Evolutionary conservation across 2,329 filamentous ascomycete species (phyloP).

Genomic region (Trichophyton rubrum): DNA sequence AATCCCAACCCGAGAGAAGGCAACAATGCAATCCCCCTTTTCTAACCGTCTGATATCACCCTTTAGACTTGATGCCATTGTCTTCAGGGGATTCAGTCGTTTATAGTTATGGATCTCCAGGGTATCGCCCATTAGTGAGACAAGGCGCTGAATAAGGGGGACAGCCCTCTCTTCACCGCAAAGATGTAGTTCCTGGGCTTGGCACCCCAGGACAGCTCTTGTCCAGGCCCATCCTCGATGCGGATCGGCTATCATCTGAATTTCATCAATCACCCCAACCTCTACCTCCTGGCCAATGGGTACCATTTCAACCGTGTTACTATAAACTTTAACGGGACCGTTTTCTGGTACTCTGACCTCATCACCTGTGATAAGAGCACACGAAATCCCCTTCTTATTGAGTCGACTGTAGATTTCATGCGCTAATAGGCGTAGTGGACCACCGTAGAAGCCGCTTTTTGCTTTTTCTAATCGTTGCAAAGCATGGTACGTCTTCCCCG

Average conservation of each 20-base stretch:
- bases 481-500: conserved; percentile 93
- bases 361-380: conserved; percentile 79
- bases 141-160: conserved; percentile 63
- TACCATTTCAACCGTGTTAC: conserved; percentile 92
- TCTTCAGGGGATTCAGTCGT: conserved; percentile 63
- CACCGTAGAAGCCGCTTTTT: conserved; percentile 72
- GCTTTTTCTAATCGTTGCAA: conserved; percentile 70
- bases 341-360: conserved; percentile 60
- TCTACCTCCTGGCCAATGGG: conserved; percentile 51
- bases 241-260: conserved; percentile 81
- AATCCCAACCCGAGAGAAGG: conserved; percentile 71
- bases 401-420: conserved; percentile 92
- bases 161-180: conserved; percentile 83
- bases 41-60: conserved; percentile 54
- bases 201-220: conserved; percentile 71
- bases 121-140: conserved; percentile 67
- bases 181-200: conserved; percentile 79
- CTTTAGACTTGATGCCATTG: conserved; percentile 50
- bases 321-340: conserved; percentile 48
- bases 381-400: conserved; percentile 60
- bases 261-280: conserved; percentile 94
- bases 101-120: conserved; percentile 72
- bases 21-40: conserved; percentile 83
- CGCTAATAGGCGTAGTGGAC: conserved; percentile 74
- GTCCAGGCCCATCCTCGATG: conserved; percentile 93